These are phyloP conservation scores for Exophiala lecanii-corni DNA, from an alignment of 2,329 filamentous ascomycete species.

Conservation along the genomic window DNA sequence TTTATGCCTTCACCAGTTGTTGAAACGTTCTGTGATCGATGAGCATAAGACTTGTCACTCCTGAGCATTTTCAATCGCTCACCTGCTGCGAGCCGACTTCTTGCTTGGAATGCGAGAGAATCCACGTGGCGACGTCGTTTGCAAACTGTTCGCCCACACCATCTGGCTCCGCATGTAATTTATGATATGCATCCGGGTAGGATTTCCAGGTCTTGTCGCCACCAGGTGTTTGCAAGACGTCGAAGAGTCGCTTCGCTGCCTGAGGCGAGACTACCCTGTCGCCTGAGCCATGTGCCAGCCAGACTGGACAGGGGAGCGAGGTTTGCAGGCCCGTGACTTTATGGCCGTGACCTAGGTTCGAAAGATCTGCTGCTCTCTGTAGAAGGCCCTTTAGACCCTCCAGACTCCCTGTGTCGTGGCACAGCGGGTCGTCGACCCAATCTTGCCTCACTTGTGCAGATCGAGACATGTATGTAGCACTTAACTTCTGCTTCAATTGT, in stretches of 20 bases:
- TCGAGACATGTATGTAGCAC: slow-evolving; percentile 60
- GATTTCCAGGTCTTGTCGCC: slow-evolving; percentile 57
- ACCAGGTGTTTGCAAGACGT: slow-evolving; percentile 44
- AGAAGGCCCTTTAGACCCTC: slow-evolving; percentile 73
- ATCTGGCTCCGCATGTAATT: slow-evolving; percentile 39
- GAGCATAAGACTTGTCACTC: not conserved
- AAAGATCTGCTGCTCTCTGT: slow-evolving; percentile 63
- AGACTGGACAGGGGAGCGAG: slow-evolving; percentile 54
- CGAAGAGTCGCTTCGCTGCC: slow-evolving; percentile 61
- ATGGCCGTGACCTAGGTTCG: slow-evolving; percentile 43
- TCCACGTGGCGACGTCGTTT: slow-evolving; percentile 62
- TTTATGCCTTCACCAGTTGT: not conserved
- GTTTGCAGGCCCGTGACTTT: slow-evolving; percentile 13
- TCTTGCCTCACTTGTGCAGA: slow-evolving; percentile 60
- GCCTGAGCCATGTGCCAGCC: slow-evolving; percentile 70
- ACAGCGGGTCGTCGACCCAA: slow-evolving; percentile 62
- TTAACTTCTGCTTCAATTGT: slow-evolving; percentile 64
- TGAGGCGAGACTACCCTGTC: slow-evolving; percentile 66
- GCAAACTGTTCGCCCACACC: slow-evolving; percentile 36
- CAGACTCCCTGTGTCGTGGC: slow-evolving; percentile 82
- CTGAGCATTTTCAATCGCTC: not conserved
- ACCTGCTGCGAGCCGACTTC: not conserved
- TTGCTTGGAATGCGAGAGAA: slow-evolving; percentile 38
- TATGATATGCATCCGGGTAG: slow-evolving; percentile 77
- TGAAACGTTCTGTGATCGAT: not conserved